Conservation (phyloP, 768 basidiomycete species). For the Dioszegia aurantiaca region DNA sequence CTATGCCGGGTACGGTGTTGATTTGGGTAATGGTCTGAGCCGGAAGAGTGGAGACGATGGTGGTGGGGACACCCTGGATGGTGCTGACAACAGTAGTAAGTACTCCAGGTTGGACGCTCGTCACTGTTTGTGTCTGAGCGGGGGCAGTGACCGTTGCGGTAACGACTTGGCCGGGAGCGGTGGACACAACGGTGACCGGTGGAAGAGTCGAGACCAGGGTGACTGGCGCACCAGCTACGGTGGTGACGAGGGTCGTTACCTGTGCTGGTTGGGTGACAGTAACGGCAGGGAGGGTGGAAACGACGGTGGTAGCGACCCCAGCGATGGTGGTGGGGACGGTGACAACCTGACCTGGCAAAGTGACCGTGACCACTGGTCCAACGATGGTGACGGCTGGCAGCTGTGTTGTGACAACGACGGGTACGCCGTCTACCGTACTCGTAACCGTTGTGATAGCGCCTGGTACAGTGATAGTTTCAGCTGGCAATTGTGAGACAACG, state of each 20-base stretch:
- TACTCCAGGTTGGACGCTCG: too few species aligned
- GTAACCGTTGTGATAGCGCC: too few species aligned
- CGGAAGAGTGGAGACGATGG: neutral
- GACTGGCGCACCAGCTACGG: neutral
- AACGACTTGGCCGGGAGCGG: too few species aligned
- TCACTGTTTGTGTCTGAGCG: too few species aligned
- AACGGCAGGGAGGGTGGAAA: conserved; percentile 14
- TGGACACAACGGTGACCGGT: too few species aligned
- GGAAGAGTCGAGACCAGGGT: too few species aligned
- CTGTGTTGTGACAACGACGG: too few species aligned
- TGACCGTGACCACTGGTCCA: too few species aligned
- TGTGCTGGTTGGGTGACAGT: conserved; percentile 12
- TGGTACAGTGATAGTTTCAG: too few species aligned
- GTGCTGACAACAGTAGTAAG: neutral
- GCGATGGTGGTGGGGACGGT: conserved; percentile 7
- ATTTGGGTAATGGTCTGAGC: conserved; percentile 6
- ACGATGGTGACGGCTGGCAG: too few species aligned
- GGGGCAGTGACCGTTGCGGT: too few species aligned
- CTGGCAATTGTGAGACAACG: neutral
- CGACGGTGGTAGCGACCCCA: conserved; percentile 14
- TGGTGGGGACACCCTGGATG: conserved; percentile 4
- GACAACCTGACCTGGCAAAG: conserved; percentile 1
- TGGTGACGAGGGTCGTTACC: conserved; percentile 1
- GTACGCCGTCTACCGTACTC: too few species aligned
- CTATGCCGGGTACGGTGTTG: conserved; percentile 6